phyloP scores from a whole-genome alignment of 163 green algal species.

The Picocystis sp. region DNA sequence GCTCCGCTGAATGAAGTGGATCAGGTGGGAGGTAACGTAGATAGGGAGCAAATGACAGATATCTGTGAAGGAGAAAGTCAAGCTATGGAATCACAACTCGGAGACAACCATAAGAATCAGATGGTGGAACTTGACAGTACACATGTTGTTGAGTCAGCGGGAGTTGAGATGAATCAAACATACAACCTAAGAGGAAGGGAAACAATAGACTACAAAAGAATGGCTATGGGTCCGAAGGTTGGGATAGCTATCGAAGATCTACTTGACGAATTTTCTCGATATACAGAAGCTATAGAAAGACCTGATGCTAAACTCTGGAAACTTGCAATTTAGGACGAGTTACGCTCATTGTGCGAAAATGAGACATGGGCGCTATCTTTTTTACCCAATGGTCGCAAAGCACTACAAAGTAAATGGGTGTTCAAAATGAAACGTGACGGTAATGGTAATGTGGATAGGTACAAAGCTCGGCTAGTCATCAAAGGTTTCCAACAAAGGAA shows the following conservation, averaged over 20 bases:
- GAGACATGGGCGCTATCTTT: conserved; percentile 13
- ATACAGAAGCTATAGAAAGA: conserved; percentile 4
- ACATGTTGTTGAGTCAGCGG: not conserved
- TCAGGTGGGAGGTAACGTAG: too few species aligned
- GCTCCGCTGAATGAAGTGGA: too few species aligned
- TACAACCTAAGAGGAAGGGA: too few species aligned
- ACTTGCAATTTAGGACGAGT: conserved; percentile 12
- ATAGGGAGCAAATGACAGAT: too few species aligned
- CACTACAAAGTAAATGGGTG: conserved; percentile 29
- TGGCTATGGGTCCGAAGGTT: too few species aligned
- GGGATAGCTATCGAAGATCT: too few species aligned
- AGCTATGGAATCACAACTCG: too few species aligned
- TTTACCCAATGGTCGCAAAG: conserved; percentile 11
- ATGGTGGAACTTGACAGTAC: conserved; percentile 5
- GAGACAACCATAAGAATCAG: not conserved
- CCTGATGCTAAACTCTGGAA: conserved; percentile 5
- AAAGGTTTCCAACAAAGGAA: conserved; percentile 8
- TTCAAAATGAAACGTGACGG: conserved; percentile 31
- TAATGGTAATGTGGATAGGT: conserved; percentile 26
- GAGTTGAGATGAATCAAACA: too few species aligned
- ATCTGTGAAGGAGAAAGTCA: too few species aligned
- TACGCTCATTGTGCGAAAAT: conserved; percentile 10
- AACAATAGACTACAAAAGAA: too few species aligned
- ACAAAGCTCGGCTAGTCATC: conserved; percentile 29
- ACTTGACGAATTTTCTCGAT: not conserved